Evolutionary conservation across 2,329 filamentous ascomycete species (phyloP), one percentile per base, ranked within the genome.

Genomic region (Hypoxylon sp.): DNA sequence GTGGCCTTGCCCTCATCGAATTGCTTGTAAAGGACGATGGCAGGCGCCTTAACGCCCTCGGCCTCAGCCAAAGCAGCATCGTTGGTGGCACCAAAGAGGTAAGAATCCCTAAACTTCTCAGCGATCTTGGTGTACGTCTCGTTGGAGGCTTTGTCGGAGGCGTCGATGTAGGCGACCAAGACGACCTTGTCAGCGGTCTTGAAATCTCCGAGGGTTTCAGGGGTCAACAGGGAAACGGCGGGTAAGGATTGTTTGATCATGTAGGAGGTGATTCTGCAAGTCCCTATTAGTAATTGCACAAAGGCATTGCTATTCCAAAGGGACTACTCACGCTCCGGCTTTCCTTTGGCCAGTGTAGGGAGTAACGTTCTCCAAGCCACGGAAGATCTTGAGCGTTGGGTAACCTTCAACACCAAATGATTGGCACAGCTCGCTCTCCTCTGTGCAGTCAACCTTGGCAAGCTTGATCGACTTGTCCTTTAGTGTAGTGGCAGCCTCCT

Each of bases 341-440:
- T 98, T 97, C 81, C 96, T 89, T 81, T 93, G 91, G 78, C 96
- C 96, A 75, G 86, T 85, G 84, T 99, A 99, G 70, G 94, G 91
- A 71, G 88, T 85, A 78, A 93, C 82, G 79, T 91, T 93, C 9
- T 97, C 93, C 45, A 83, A 81, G 74, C 96, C 95, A 76, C 95
- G 93, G 94, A 99, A 99, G 83, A 99, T 89, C 90, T 98, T 99
- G 78, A 99, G 89, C 72, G 96, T 99, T 69, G 96, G 96, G 87
- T 99, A 99, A 71, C 96, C 96, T 86, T 98, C 94, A 45, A 99
- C 94, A 69, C 93, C 94, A 76, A 92, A 92, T 74, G 88, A 85
- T 81, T 94, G 88, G 89, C 96, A 99, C 73, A 99, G 91, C 32
- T 97, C 93, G 69, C 90, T 84, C 86, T 99, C 93, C 80, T 92